A percentile compares a stretch with the other conserved stretches of the same genome.
Conservation (phyloP, 2,329 filamentous ascomycete species). For the Rachicladosporium sp. region DNA sequence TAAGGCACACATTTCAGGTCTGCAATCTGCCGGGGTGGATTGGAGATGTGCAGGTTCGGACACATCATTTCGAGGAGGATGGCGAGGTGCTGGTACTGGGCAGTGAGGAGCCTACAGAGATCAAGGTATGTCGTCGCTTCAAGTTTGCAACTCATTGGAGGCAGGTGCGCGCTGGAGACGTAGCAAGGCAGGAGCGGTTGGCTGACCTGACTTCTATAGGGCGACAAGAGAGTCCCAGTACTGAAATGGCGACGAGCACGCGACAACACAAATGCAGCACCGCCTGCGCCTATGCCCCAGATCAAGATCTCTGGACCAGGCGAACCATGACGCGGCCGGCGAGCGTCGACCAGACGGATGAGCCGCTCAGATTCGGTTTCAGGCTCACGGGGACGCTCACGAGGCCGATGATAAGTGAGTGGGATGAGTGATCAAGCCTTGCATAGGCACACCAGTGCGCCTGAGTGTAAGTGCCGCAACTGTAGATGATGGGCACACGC, state of each 20-base stretch:
- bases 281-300: slow-evolving; percentile 24
- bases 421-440: too few species aligned
- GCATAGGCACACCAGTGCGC: too few species aligned
- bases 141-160: too few species aligned
- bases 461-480: too few species aligned
- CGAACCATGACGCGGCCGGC: slow-evolving; percentile 19
- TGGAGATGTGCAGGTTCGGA: slow-evolving; percentile 25
- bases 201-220: slow-evolving; percentile 11
- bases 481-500: too few species aligned
- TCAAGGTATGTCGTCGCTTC: slow-evolving; percentile 18
- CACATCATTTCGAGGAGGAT: slow-evolving; percentile 26
- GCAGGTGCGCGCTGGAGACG: too few species aligned
- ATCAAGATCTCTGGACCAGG: slow-evolving; percentile 28
- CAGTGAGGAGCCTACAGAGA: slow-evolving; percentile 26
- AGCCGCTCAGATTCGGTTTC: too few species aligned
- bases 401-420: too few species aligned
- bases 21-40: slow-evolving; percentile 28
- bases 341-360: neutral
- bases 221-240: slow-evolving; percentile 25
- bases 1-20: slow-evolving; percentile 26
- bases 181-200: too few species aligned
- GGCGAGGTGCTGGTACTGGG: slow-evolving; percentile 26
- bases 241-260: slow-evolving; percentile 24
- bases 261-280: slow-evolving; percentile 20
- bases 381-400: too few species aligned